These are phyloP conservation scores for Angophora floribunda DNA, from an alignment of 345 rosid species.

Conservation along the genomic window DNA sequence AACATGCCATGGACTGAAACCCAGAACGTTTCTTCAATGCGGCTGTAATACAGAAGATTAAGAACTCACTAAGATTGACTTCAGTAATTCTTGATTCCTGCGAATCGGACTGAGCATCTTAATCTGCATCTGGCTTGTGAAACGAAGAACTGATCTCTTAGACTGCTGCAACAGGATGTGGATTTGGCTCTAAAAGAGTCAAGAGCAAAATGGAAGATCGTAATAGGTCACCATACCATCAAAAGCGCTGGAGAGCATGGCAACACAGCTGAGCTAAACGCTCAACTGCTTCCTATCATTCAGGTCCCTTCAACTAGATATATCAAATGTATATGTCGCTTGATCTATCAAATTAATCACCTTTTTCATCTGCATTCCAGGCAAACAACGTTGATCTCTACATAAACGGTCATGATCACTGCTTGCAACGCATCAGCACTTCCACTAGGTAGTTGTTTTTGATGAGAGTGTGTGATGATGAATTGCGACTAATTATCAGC, in stretches of 20 bases:
- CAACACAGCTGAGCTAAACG: slow-evolving; percentile 19
- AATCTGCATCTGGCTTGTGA: not conserved
- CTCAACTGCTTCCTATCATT: slow-evolving; percentile 25
- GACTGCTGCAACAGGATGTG: slow-evolving; percentile 7
- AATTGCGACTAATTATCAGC: not conserved
- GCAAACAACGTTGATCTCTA: slow-evolving; percentile 30
- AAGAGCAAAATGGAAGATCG: slow-evolving; percentile 38
- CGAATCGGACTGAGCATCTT: not conserved
- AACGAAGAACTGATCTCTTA: not conserved
- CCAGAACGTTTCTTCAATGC: not conserved
- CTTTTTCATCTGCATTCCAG: not conserved
- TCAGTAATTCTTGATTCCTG: not conserved
- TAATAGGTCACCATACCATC: slow-evolving; percentile 44
- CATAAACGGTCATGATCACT: slow-evolving; percentile 51
- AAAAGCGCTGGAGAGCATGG: slow-evolving; percentile 41
- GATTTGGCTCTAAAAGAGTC: slow-evolving; percentile 25
- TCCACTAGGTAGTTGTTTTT: slow-evolving; percentile 16
- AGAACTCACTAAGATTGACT: not conserved
- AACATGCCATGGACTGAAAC: not conserved
- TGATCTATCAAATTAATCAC: not conserved
- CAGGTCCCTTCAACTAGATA: slow-evolving; percentile 8
- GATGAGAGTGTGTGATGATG: not conserved
- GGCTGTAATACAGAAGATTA: not conserved
- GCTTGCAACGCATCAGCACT: slow-evolving; percentile 27
- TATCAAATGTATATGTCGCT: not conserved